Percentiles rank a stretch among this genome's conserved stretches.
Conservation (phyloP, 2,329 filamentous ascomycete genomes). For the Cadophora malorum region DNA sequence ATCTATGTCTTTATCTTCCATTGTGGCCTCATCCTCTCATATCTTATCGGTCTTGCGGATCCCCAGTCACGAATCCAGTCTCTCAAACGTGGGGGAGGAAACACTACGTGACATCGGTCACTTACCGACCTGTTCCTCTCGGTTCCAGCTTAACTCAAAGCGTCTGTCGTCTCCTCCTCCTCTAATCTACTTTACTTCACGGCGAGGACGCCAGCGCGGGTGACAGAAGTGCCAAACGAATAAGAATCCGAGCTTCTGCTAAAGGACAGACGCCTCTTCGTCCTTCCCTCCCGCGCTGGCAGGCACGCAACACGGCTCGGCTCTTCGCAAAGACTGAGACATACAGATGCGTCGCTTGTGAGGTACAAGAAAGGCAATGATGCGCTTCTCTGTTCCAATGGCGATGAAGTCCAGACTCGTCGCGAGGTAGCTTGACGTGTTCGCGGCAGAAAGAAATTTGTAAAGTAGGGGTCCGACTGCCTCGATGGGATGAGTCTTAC, state of each 20-base stretch:
- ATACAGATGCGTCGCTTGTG: background rate
- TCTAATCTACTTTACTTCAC: background rate
- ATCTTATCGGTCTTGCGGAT: background rate
- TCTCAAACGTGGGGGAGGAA: background rate
- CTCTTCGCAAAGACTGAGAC: background rate
- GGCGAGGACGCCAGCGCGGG: background rate
- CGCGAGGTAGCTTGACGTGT: background rate
- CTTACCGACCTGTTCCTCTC: background rate
- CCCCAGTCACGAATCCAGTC: background rate
- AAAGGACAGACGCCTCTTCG: background rate
- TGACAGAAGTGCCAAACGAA: slow-evolving; percentile 6
- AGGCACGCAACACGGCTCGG: slow-evolving; percentile 7
- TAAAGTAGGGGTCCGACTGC: background rate
- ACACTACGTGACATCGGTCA: slow-evolving; percentile 2
- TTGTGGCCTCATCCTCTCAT: background rate
- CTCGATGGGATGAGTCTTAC: background rate
- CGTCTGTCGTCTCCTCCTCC: background rate
- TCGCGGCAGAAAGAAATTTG: background rate
- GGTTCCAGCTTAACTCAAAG: background rate
- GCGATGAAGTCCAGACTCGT: background rate
- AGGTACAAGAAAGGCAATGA: slow-evolving; percentile 9
- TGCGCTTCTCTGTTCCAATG: background rate
- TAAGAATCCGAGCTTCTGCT: background rate
- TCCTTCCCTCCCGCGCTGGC: background rate
- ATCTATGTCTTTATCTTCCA: background rate